These are phyloP conservation scores for Ophiostoma australiae DNA, from an alignment of 2,329 filamentous ascomycete genomes.

Conservation along the genomic window DNA sequence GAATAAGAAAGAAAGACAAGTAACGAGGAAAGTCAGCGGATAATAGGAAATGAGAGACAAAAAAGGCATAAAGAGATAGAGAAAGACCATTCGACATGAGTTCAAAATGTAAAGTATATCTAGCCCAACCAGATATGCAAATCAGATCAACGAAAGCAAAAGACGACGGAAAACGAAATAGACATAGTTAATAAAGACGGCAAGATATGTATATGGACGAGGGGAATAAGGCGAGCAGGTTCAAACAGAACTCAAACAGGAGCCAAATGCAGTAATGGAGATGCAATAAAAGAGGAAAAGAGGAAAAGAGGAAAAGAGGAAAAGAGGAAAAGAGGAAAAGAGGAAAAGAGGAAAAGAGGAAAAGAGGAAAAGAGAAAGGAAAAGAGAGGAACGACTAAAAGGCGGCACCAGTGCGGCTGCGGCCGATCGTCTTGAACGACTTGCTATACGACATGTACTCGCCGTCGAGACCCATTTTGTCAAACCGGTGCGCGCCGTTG, in stretches of 20 bases:
- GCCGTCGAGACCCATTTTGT: constrained; percentile 49
- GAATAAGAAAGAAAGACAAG: not conserved
- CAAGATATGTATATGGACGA: not conserved
- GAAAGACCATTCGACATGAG: not conserved
- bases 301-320: not conserved
- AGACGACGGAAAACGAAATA: not conserved
- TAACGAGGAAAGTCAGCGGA: not conserved
- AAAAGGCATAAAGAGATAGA: not conserved
- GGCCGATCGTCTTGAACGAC: constrained; percentile 49
- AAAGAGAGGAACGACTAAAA: constrained; percentile 28
- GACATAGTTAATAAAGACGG: not conserved
- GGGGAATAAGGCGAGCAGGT: constrained; percentile 10
- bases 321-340: too few relatives aligned
- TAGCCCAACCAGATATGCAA: constrained; percentile 3
- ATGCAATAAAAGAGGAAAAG: not conserved
- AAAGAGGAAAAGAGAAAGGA: too few relatives aligned
- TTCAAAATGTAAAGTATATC: not conserved
- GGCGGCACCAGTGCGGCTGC: constrained; percentile 39
- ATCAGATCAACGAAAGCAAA: not conserved
- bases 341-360: too few relatives aligned
- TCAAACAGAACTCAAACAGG: not conserved
- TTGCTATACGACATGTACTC: constrained; percentile 41
- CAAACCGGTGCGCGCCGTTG: constrained; percentile 45
- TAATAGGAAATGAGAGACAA: not conserved
- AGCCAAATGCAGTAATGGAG: not conserved